Evolutionary conservation across 1,284 basidiomycete species (phyloP).

Genomic region (Austroboletus rostrupii): DNA sequence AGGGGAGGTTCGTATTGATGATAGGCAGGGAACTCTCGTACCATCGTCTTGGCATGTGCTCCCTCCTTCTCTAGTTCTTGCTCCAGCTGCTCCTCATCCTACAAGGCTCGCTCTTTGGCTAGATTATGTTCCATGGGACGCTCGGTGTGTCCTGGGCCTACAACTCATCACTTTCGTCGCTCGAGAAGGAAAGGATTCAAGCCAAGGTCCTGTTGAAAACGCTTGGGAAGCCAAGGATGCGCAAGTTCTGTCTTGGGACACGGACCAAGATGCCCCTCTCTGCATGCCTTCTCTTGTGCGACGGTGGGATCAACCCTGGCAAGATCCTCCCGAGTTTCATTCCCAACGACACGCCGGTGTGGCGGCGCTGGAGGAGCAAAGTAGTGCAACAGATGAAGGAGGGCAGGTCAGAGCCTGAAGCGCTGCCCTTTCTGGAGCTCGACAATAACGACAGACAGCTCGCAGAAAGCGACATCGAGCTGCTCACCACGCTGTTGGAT

Average conservation of each 20-base stretch:
- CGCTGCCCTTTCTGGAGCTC: conserved; percentile 4
- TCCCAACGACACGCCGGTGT: conserved; percentile 27
- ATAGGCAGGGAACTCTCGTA: neutral
- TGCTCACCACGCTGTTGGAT: conserved; percentile 17
- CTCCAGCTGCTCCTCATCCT: conserved; percentile 28
- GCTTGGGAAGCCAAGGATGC: conserved; percentile 12
- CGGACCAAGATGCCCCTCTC: conserved; percentile 21
- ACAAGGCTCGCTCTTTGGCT: conserved; percentile 26
- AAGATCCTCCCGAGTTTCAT: conserved; percentile 24
- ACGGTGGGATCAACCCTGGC: conserved; percentile 8
- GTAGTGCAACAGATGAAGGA: conserved; percentile 22
- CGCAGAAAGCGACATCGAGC: conserved; percentile 8
- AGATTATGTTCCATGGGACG: conserved; percentile 27
- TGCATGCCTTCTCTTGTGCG: conserved; percentile 17
- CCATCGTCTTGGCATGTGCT: conserved; percentile 13
- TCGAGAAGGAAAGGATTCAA: conserved; percentile 28
- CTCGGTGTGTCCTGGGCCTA: conserved; percentile 26
- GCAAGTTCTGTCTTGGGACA: conserved; percentile 6
- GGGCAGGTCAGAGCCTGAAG: neutral
- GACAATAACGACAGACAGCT: conserved; percentile 15
- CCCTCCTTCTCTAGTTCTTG: conserved; percentile 23
- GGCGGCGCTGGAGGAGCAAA: conserved; percentile 27
- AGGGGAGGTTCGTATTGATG: neutral
- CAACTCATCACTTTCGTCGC: conserved; percentile 24
- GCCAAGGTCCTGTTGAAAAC: conserved; percentile 11